Evolutionary conservation across 371 early-diverging fungal species (phyloP).

Genomic region (Mucor lusitanicus): DNA sequence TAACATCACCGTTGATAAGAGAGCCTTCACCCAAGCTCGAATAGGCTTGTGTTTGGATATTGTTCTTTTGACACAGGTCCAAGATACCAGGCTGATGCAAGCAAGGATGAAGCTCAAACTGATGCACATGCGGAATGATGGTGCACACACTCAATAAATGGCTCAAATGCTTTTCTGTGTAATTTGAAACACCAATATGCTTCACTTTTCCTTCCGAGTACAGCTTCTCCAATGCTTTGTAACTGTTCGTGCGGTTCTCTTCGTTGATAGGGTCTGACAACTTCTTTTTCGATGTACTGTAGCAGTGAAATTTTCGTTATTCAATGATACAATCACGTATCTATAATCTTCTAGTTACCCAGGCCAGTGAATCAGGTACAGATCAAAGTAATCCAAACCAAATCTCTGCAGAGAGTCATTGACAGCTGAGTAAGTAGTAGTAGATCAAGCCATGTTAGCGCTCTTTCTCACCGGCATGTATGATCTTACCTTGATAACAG

Average conservation of each 20-base stretch:
- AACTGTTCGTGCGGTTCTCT: constrained; percentile 55
- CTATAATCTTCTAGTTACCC: constrained; percentile 12
- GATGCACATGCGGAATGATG: constrained; percentile 73
- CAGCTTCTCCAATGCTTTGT: constrained; percentile 60
- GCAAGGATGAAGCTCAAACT: constrained; percentile 76
- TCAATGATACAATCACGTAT: too few species aligned
- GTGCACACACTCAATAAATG: constrained; percentile 59
- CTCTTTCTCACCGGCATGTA: not conserved
- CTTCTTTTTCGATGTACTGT: constrained; percentile 39
- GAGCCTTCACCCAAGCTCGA: constrained; percentile 89
- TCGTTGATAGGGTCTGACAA: constrained; percentile 54
- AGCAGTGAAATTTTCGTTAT: not conserved
- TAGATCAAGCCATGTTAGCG: not conserved
- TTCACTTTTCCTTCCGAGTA: constrained; percentile 53
- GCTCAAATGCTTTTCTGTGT: constrained; percentile 60
- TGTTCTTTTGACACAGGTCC: constrained; percentile 30
- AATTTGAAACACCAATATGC: constrained; percentile 79
- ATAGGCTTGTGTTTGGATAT: constrained; percentile 80
- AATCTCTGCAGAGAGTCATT: constrained; percentile 62
- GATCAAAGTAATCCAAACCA: constrained; percentile 74
- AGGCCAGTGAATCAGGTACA: constrained; percentile 79
- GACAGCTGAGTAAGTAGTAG: constrained; percentile 53
- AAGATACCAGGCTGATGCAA: constrained; percentile 42
- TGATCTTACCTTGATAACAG: constrained; percentile 53
- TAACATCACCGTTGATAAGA: constrained; percentile 47